These are phyloP conservation scores for Calonectria pseudoreteaudii DNA, from an alignment of 2,329 filamentous ascomycete genomes.

Conservation along the genomic window DNA sequence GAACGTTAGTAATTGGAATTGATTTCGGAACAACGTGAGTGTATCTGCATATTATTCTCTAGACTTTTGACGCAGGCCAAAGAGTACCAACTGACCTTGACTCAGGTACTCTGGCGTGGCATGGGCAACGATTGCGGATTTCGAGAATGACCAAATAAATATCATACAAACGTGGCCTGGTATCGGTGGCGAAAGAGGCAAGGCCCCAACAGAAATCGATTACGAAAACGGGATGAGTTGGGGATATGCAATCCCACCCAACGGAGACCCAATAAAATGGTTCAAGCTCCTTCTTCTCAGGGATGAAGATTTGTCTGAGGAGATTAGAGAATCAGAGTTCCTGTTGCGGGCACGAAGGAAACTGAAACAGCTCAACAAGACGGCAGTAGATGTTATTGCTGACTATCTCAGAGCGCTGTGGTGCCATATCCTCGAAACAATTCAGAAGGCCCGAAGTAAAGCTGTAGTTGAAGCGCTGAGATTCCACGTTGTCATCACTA, in stretches of 20 bases:
- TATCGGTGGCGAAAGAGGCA: conserved; percentile 6
- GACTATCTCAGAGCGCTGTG: conserved; percentile 10
- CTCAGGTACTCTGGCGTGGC: conserved; percentile 7
- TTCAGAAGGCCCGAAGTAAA: background rate
- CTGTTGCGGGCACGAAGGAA: background rate
- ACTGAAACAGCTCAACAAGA: background rate
- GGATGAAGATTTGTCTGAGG: conserved; percentile 2
- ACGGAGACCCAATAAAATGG: conserved; percentile 6
- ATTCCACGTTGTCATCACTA: conserved; percentile 16
- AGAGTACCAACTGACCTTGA: background rate
- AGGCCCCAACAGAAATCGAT: conserved; percentile 11
- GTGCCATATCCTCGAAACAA: background rate
- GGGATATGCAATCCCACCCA: background rate
- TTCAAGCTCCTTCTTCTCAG: conserved; percentile 18
- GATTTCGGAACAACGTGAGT: conserved; percentile 3
- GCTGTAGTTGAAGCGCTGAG: background rate
- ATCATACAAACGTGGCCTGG: conserved; percentile 16
- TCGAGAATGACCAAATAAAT: conserved; percentile 14
- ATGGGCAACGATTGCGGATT: conserved; percentile 15
- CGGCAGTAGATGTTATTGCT: background rate
- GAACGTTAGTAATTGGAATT: background rate
- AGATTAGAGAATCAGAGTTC: background rate
- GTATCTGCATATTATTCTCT: background rate
- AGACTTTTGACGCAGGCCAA: background rate
- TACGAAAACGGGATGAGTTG: conserved; percentile 7